Evolutionary conservation across 2,329 filamentous ascomycete genomes (phyloP).

Genomic region (Colletotrichum sp.): DNA sequence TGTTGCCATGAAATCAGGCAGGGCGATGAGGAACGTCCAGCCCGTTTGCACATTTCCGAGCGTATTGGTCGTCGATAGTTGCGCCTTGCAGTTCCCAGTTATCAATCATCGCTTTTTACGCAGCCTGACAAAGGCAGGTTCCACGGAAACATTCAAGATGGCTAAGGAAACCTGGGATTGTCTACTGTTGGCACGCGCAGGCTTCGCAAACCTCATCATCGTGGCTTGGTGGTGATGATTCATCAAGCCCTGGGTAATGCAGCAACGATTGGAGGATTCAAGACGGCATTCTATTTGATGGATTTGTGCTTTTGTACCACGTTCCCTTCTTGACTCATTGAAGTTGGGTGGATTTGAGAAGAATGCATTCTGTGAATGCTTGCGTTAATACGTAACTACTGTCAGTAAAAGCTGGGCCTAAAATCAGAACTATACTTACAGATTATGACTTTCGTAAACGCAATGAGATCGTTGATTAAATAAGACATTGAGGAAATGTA

Average conservation of each 20-base stretch:
- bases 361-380: too few species aligned
- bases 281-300: neutral
- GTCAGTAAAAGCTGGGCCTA: neutral
- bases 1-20: neutral
- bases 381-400: neutral
- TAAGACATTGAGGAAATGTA: neutral
- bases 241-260: neutral
- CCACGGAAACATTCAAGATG: neutral
- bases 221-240: neutral
- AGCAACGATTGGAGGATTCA: neutral
- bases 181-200: neutral
- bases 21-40: neutral
- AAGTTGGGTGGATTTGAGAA: too few species aligned
- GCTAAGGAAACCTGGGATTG: neutral
- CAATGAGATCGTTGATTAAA: accelerated
- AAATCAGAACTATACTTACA: neutral
- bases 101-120: neutral
- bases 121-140: neutral
- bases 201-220: neutral
- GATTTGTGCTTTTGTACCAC: neutral
- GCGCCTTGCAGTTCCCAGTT: neutral
- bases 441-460: neutral
- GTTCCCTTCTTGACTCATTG: neutral
- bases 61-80: neutral
- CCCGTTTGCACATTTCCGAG: neutral